Conservation (phyloP, 1,284 basidiomycete species). For the Fomitopsis schrenkii region DNA sequence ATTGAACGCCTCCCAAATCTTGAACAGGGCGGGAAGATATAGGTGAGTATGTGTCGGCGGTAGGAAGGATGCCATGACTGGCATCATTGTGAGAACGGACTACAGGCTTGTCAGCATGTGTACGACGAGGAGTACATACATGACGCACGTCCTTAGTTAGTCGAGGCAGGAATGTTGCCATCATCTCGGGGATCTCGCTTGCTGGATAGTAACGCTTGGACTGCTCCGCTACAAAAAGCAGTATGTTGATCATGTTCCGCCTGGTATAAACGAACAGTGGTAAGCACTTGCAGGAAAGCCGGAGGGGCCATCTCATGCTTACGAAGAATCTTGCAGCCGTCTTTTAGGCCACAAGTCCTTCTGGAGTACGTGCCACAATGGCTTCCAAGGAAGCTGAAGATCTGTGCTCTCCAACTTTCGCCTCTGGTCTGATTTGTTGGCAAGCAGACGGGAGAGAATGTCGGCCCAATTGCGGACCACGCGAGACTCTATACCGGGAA, state of each 20-base stretch:
- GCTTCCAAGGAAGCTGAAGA: slow-evolving; percentile 70
- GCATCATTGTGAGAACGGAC: slow-evolving; percentile 64
- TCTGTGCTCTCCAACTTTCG: slow-evolving; percentile 67
- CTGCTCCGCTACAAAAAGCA: slow-evolving; percentile 69
- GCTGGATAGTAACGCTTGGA: slow-evolving; percentile 69
- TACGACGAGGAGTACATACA: not conserved
- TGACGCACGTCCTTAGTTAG: slow-evolving; percentile 56
- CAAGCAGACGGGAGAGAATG: slow-evolving; percentile 67
- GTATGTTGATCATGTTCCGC: slow-evolving; percentile 64
- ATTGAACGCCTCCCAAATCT: slow-evolving; percentile 84
- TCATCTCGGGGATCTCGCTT: slow-evolving; percentile 67
- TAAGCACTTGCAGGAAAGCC: slow-evolving; percentile 3
- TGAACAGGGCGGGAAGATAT: slow-evolving; percentile 75
- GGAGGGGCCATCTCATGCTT: slow-evolving; percentile 17
- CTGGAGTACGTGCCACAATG: slow-evolving; percentile 67
- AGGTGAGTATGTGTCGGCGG: slow-evolving; percentile 64
- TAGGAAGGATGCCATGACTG: slow-evolving; percentile 74
- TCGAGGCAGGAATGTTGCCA: slow-evolving; percentile 66
- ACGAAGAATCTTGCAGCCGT: slow-evolving; percentile 51
- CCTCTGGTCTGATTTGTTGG: slow-evolving; percentile 57
- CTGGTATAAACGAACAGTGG: slow-evolving; percentile 25
- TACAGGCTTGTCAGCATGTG: slow-evolving; percentile 25
- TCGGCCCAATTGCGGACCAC: slow-evolving; percentile 70
- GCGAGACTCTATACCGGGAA: slow-evolving; percentile 74
- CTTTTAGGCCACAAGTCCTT: slow-evolving; percentile 75